Base-by-base conservation (phyloP, 2,329 filamentous ascomycete genomes). In the Beauveria medogensis region DNA sequence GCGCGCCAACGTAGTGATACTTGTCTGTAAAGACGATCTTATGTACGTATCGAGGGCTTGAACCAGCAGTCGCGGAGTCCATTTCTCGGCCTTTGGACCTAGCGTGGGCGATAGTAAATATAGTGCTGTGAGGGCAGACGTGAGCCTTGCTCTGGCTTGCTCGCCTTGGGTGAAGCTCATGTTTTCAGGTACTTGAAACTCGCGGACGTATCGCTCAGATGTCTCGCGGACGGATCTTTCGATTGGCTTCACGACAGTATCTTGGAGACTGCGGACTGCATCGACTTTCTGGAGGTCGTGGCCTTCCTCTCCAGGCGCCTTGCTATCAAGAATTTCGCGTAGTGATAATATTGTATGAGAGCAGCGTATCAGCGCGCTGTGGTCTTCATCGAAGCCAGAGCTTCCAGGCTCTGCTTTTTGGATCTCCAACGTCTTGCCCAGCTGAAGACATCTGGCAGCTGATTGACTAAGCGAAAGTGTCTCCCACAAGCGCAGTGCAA, bases 401-500 rank as follows among this genome's bases (percentile, higher is more conserved):
- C 69, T 57, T 63, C 77, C 71, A 58, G 78, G 77, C 72, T 96
- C 92, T 0, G 83, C 78, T 69, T 95, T 82, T 71, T 96, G 90
- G n/a, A 89, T 82, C 71, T 97, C 91, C 12, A 99, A 81, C 75
- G 96, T 91, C 50, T 92, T 80, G 0, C 91, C 92, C 3, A 97
- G 78, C 69, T 89, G 88, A 47, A 97, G 78, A 69, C 89, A 92
- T 56, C 93, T 81, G 48, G 85, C 86, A 14, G 96, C 89, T 0
- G 88, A 84, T 48, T 92, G 79, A 1, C 89, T 89, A 2, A 97
- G 78, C 63, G 86, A 83, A 63, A 96, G 79, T 0, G 92, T 91
- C 68, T 90, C 85, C 81, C 91, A 91, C 30, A 97, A 81, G 12
- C 92, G 83, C 68, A 89, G 84, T 1, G 91, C 89, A 12, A 91